A percentile compares a stretch with the other conserved stretches of the same genome.
Conservation (phyloP, 2,329 filamentous ascomycete genomes). For the Hypocreales sp. region DNA sequence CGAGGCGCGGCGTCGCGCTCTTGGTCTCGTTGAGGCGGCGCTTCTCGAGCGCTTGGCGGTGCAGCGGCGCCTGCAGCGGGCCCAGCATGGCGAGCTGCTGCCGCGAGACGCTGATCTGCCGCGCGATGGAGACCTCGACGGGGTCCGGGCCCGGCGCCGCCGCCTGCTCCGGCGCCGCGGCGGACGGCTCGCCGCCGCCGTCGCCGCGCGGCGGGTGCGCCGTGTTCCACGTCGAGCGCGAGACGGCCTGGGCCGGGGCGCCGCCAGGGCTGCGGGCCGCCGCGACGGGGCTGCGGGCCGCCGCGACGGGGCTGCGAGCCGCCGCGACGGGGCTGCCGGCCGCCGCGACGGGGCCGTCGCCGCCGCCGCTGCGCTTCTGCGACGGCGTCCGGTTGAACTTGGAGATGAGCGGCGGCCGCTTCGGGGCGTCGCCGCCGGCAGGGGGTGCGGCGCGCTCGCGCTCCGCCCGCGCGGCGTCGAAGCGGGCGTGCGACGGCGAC, state of each 20-base stretch:
- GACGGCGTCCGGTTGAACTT: slow-evolving; percentile 4
- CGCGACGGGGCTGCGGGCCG: no score
- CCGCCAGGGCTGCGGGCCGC: no score
- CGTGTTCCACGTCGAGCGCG: slow-evolving; percentile 2
- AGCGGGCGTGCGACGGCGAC: slow-evolving; percentile 24
- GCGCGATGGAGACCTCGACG: slow-evolving; percentile 50
- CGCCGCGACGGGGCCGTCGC: no score
- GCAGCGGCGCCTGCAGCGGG: slow-evolving; percentile 40
- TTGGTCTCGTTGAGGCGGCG: slow-evolving; percentile 18
- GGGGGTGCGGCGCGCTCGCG: background rate
- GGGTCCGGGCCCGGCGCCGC: slow-evolving; percentile 33
- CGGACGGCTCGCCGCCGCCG: background rate
- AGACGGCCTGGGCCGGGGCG: no score
- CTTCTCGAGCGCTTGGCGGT: slow-evolving; percentile 9
- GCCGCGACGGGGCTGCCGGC: no score
- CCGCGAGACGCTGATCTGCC: slow-evolving; percentile 50
- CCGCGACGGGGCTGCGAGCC: no score
- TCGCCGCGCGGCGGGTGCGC: slow-evolving; percentile 1
- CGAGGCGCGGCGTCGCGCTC: slow-evolving; percentile 28
- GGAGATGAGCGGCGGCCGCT: slow-evolving; percentile 6
- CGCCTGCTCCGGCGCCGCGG: slow-evolving; percentile 11
- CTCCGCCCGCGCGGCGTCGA: slow-evolving; percentile 8
- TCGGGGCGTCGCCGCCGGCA: no score
- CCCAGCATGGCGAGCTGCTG: slow-evolving; percentile 44
- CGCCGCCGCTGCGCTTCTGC: background rate